Evolutionary conservation across 2,329 filamentous ascomycete genomes (phyloP), one percentile per base, ranked within the genome.

Genomic region (Karstenula rhodostoma): DNA sequence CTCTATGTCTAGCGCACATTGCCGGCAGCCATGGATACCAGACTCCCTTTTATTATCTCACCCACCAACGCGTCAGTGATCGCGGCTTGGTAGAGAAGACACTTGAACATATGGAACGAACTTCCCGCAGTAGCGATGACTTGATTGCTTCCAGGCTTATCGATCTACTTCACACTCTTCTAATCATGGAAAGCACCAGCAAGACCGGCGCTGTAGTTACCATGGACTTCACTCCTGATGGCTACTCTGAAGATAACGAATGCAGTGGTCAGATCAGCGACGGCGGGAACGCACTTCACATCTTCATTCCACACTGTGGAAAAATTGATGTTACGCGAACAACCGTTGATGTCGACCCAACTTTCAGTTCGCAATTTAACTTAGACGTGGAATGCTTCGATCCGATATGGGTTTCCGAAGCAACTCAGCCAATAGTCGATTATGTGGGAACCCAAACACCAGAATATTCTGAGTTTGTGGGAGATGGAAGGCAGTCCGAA

Each of bases 261-360:
- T 44, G 25, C 51, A 33, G 15, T 13, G 37, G 51, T 8, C 25
- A 44, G 13, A 23, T 44, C 23, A 44, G 25, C 17, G 51, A 54
- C 10, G 22, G 40, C 23, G 51, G 51, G 23, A 43, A 29, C 25
- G n/a, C 22, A 23, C n/a, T 54, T 6, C n/a, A n/a, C 12, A 29
- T 54, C 7, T 54, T 15, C 10, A 54, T 54, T 44, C 37, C 51
- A 23, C 37, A 44, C n/a, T 44, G 51, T 32, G 37, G 51, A 32
- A 37, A 33, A 12, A 6, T 54, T 44, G 23, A 33, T n/a, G 12
- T 54, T 25, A 23, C 22, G 23, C 40, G 6, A 35, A 10, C 22
- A 23, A 9, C 6, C 2, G 3, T 23, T 3, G 13, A 23, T n/a
- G 10, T 37, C 25, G n/a, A 25, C 9, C 13, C n/a, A 15, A 5